Conservation (phyloP, 495 filamentous ascomycete genomes). For the Neurospora sp. region DNA sequence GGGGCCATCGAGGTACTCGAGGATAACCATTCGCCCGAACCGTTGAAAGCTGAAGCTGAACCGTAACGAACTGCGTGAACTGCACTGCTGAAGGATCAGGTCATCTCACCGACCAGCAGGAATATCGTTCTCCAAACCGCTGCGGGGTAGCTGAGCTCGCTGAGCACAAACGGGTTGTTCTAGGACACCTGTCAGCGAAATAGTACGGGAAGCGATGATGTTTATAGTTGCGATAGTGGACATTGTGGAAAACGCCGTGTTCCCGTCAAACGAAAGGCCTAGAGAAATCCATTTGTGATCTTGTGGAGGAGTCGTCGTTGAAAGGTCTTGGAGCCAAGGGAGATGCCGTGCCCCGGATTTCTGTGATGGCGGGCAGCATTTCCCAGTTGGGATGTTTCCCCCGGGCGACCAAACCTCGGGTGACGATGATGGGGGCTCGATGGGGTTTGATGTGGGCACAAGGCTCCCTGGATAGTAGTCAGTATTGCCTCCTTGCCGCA, state of each 20-base stretch:
- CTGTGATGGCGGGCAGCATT: not conserved
- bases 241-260: not conserved
- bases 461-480: not conserved
- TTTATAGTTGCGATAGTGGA: not conserved
- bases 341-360: not conserved
- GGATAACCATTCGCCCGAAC: not conserved
- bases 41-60: not conserved
- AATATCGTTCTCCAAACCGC: not conserved
- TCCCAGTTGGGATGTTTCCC: not conserved
- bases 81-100: not conserved
- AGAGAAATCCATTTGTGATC: not conserved
- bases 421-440: not conserved
- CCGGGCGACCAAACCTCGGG: not conserved
- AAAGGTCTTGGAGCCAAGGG: not conserved
- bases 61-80: not conserved
- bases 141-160: not conserved
- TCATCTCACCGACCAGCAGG: not conserved
- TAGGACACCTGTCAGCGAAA: not conserved
- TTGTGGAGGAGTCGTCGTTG: not conserved
- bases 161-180: not conserved
- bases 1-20: not conserved
- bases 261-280: not conserved
- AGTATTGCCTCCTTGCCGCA: not conserved
- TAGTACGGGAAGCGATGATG: not conserved
- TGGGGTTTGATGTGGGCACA: not conserved